A percentile compares a stretch with the other conserved stretches of the same genome.
Evolutionary conservation across 2,329 filamentous ascomycete genomes (phyloP).

Genomic region (Penicillium olsonii): DNA sequence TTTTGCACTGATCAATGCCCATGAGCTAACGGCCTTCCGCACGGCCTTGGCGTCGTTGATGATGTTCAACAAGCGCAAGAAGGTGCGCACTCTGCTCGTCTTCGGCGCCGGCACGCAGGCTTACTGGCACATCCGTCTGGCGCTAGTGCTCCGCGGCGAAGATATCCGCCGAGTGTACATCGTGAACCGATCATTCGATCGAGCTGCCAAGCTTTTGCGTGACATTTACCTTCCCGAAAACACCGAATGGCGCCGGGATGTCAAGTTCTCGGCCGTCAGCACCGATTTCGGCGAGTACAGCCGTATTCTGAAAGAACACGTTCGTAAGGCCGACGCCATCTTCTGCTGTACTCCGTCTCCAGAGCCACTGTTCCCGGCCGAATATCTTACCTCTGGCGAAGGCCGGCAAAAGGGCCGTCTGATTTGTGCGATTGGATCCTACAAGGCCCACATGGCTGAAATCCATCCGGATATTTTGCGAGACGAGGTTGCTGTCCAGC

Average conservation of each 20-base stretch:
- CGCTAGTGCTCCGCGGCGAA: conserved; percentile 64
- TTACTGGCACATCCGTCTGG: conserved; percentile 89
- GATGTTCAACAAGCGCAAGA: conserved; percentile 64
- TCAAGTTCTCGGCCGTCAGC: conserved; percentile 71
- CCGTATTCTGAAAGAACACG: conserved; percentile 68
- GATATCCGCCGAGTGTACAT: conserved; percentile 81
- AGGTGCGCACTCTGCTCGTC: conserved; percentile 74
- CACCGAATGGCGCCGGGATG: conserved; percentile 63
- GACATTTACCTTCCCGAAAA: conserved; percentile 56
- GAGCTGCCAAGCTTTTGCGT: conserved; percentile 50
- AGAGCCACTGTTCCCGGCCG: conserved; percentile 71
- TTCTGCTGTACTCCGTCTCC: conserved; percentile 84
- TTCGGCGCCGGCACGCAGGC: conserved; percentile 90
- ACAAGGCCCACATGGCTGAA: conserved; percentile 76
- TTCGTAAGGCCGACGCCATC: conserved; percentile 73
- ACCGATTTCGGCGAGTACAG: conserved; percentile 69
- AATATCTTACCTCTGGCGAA: conserved; percentile 66
- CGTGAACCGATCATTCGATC: conserved; percentile 66
- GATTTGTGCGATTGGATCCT: conserved; percentile 50
- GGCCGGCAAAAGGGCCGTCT: conserved; percentile 47
- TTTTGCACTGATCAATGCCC: conserved; percentile 65
- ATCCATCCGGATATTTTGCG: conserved; percentile 74
- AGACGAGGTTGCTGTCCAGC: conserved; percentile 56
- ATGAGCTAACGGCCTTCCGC: conserved; percentile 69
- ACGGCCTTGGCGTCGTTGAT: conserved; percentile 64